Percentiles rank a stretch among this genome's conserved stretches.
Evolutionary conservation across 768 basidiomycete genomes (phyloP).

Genomic region (Russula vinacea): DNA sequence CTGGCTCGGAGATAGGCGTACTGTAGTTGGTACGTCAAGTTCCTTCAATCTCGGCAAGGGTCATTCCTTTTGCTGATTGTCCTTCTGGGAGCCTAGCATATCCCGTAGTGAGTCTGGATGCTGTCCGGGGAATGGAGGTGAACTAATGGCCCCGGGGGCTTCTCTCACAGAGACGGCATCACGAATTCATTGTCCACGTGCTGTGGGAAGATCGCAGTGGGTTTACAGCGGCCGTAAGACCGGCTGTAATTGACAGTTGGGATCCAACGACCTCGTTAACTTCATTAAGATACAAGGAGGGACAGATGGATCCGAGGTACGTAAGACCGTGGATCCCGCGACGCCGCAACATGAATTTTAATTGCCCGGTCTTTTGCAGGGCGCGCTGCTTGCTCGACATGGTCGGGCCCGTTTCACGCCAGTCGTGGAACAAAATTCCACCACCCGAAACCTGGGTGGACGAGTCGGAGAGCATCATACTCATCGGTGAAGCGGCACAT

Average conservation of each 20-base stretch:
- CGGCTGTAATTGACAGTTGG: conserved; percentile 9
- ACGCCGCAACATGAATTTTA: neutral
- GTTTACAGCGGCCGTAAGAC: neutral
- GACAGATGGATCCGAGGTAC: conserved; percentile 23
- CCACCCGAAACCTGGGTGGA: conserved; percentile 42
- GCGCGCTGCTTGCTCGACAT: conserved; percentile 25
- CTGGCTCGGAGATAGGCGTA: conserved; percentile 20
- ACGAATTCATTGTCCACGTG: conserved; percentile 21
- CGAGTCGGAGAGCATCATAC: conserved; percentile 36
- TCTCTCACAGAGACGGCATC: conserved; percentile 18
- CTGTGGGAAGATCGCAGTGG: conserved; percentile 21
- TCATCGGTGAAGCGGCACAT: conserved; percentile 41
- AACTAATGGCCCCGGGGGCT: conserved; percentile 3
- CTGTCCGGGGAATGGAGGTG: neutral
- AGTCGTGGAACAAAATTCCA: conserved; percentile 36
- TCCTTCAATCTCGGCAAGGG: neutral
- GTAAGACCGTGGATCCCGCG: neutral
- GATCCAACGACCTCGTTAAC: conserved; percentile 15
- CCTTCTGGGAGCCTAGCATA: conserved; percentile 12
- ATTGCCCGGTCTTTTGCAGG: neutral
- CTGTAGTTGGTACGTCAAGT: conserved; percentile 7
- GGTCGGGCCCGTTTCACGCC: conserved; percentile 14
- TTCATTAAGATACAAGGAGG: conserved; percentile 19
- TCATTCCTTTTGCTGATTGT: neutral
- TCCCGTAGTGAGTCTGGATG: conserved; percentile 21